phyloP scores from a whole-genome alignment of 805 yeast genomes.

The Myxozyma neglecta region DNA sequence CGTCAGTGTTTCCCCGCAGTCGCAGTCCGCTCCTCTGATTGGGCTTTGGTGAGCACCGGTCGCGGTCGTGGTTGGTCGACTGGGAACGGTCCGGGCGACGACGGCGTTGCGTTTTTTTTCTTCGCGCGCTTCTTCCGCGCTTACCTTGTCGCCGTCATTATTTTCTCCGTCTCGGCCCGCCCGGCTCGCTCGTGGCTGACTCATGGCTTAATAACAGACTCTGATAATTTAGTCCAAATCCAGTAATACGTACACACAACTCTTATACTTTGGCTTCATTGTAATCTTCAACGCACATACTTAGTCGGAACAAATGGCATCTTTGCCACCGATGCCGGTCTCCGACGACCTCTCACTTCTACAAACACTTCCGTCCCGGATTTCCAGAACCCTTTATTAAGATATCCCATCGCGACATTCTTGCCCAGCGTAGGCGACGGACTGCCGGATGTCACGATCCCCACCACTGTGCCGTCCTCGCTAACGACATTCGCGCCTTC shows the following conservation, averaged over 20 bases:
- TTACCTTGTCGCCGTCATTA: no score
- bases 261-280: not conserved
- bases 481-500: constrained; percentile 35
- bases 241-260: not conserved
- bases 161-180: constrained; percentile 4
- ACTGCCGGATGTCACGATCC: constrained; percentile 63
- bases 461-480: constrained; percentile 29
- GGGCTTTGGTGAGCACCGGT: no score
- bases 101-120: no score
- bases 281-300: constrained; percentile 49
- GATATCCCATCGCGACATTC: constrained; percentile 90
- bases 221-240: not conserved
- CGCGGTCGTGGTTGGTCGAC: no score
- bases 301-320: constrained; percentile 80
- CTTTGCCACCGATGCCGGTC: constrained; percentile 73
- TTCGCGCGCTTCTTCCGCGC: not conserved
- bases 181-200: not conserved
- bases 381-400: constrained; percentile 54
- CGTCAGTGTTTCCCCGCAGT: no score
- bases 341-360: constrained; percentile 78
- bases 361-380: constrained; percentile 70
- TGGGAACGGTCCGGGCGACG: no score
- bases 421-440: constrained; percentile 68
- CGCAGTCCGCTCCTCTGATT: no score
- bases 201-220: not conserved